These are phyloP conservation scores for Tetradesmus obliquus DNA, from an alignment of 139 green algal genomes.

Conservation along the genomic window DNA sequence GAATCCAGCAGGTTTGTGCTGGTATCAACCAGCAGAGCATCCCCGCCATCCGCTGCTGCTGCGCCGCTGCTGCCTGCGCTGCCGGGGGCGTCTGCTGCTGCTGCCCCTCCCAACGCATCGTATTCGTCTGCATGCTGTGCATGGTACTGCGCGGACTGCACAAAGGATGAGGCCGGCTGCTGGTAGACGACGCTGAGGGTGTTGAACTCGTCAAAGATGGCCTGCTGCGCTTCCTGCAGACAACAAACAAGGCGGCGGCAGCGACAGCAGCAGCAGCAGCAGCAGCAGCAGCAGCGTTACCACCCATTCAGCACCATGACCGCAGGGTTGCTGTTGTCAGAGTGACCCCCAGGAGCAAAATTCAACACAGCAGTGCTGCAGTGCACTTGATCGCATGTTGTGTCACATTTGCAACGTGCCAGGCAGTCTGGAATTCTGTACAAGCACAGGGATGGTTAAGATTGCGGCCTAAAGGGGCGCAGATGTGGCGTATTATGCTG, in stretches of 20 bases:
- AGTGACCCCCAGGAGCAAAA: too few relatives aligned
- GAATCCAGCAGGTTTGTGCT: slow-evolving; percentile 67
- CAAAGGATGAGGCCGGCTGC: slow-evolving; percentile 65
- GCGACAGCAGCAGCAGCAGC: neutral
- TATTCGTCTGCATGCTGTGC: slow-evolving; percentile 12
- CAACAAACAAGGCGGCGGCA: neutral
- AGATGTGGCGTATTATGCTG: too few relatives aligned
- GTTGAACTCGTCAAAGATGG: slow-evolving; percentile 97
- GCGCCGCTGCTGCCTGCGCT: neutral
- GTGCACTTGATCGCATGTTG: too few relatives aligned
- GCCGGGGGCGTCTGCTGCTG: neutral
- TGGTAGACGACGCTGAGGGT: slow-evolving; percentile 88
- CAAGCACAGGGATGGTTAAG: too few relatives aligned
- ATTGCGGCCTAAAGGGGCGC: too few relatives aligned
- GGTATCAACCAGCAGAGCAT: slow-evolving; percentile 50
- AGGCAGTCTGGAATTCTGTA: too few relatives aligned
- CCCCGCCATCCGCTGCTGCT: slow-evolving; percentile 9
- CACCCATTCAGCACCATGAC: too few relatives aligned
- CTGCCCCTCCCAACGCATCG: neutral
- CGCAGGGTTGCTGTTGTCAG: too few relatives aligned
- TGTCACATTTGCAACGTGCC: too few relatives aligned
- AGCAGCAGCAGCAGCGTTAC: neutral
- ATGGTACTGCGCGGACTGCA: slow-evolving; percentile 41
- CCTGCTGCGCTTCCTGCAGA: slow-evolving; percentile 57
- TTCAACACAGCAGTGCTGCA: too few relatives aligned